These are phyloP conservation scores for Ophiocordyceps robertsii DNA, from an alignment of 2,329 filamentous ascomycete species.

Conservation along the genomic window DNA sequence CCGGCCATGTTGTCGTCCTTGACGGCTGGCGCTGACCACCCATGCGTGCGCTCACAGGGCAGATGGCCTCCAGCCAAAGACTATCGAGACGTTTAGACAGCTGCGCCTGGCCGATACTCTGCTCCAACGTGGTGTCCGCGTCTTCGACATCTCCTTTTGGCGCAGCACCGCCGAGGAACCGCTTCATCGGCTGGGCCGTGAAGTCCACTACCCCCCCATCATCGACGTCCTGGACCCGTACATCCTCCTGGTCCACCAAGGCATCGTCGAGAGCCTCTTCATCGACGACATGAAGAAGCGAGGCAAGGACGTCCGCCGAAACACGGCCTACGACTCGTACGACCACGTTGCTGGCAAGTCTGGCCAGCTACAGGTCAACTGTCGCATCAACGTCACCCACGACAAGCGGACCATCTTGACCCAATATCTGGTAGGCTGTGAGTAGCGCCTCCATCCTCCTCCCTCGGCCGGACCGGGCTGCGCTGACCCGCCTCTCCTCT, in stretches of 20 bases:
- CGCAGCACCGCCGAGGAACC: conserved; percentile 35
- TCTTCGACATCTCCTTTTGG: conserved; percentile 69
- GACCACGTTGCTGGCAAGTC: conserved; percentile 26
- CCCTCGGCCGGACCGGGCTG: not conserved
- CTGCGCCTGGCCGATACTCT: conserved; percentile 59
- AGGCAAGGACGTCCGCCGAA: conserved; percentile 48
- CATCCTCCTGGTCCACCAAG: conserved; percentile 53
- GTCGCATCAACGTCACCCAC: conserved; percentile 35
- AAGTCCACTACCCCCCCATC: conserved; percentile 54
- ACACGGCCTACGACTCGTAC: conserved; percentile 49
- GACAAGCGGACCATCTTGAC: conserved; percentile 38
- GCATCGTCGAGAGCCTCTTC: conserved; percentile 61
- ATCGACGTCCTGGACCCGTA: conserved; percentile 45
- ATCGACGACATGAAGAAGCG: conserved; percentile 54
- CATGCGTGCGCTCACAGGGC: conserved; percentile 28
- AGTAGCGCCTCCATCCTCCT: conserved; percentile 8
- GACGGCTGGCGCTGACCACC: not conserved
- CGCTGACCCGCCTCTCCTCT: not conserved
- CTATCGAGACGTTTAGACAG: conserved; percentile 63
- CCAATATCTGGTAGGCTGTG: conserved; percentile 55
- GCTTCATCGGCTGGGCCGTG: conserved; percentile 47
- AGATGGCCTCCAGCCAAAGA: conserved; percentile 65
- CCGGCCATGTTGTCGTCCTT: not conserved
- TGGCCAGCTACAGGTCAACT: conserved; percentile 35
- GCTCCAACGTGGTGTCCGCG: conserved; percentile 51